phyloP scores from a whole-genome alignment of 257 asterid genomes.

The Petunia secreta region DNA sequence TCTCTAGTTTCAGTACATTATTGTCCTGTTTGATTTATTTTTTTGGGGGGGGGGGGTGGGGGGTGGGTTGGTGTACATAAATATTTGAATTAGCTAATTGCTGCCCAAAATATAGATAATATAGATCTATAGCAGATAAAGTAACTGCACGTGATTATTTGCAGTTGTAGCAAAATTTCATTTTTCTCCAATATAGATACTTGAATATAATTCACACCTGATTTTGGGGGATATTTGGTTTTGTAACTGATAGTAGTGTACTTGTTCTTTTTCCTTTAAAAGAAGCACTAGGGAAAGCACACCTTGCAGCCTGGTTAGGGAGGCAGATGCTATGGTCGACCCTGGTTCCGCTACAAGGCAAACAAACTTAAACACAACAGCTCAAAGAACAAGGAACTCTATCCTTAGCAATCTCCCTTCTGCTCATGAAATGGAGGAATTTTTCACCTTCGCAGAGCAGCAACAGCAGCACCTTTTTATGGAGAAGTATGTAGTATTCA shows the following conservation, averaged over 20 bases:
- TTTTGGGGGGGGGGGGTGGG: not conserved
- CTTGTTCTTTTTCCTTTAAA: constrained; percentile 25
- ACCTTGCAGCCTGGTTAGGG: constrained; percentile 57
- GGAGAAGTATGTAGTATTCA: constrained; percentile 52
- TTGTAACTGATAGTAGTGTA: not conserved
- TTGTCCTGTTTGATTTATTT: not conserved
- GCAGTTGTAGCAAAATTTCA: not conserved
- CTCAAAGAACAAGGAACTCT: constrained; percentile 42
- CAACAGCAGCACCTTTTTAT: constrained; percentile 55
- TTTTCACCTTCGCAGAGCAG: constrained; percentile 58
- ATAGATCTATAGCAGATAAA: not conserved
- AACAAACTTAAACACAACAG: constrained; percentile 32
- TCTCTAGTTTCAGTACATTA: not conserved
- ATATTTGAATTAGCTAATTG: not conserved
- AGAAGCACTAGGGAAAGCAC: constrained; percentile 73
- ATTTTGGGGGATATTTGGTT: not conserved
- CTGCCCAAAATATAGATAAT: not conserved
- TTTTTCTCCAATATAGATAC: not conserved
- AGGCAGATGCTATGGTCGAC: constrained; percentile 35
- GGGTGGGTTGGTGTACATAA: not conserved
- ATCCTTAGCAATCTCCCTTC: constrained; percentile 46
- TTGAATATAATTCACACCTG: not conserved
- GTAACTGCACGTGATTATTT: not conserved
- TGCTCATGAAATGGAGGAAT: constrained; percentile 62
- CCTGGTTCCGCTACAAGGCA: constrained; percentile 60